phyloP scores from a whole-genome alignment of 2,329 filamentous ascomycete species.

The Geosmithia flava region DNA sequence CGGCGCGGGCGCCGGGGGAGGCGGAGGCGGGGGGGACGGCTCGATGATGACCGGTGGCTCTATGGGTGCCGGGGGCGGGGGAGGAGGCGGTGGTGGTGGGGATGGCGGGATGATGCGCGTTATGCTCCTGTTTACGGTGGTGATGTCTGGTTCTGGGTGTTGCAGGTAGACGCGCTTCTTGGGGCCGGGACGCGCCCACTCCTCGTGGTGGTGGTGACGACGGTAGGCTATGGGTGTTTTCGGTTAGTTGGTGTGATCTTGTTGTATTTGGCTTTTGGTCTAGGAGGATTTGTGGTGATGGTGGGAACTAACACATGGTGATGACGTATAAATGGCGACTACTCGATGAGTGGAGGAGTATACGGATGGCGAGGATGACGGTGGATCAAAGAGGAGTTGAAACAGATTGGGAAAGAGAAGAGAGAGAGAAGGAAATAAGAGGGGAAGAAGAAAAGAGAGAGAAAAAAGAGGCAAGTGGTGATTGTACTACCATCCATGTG shows the following conservation, averaged over 20 bases:
- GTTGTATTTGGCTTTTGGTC: no score
- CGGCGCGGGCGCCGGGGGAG: conserved; percentile 9
- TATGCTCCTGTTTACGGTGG: conserved; percentile 20
- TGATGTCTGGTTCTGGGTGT: conserved; percentile 24
- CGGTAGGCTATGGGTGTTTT: not conserved
- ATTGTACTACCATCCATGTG: not conserved
- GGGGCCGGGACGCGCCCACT: conserved; percentile 2
- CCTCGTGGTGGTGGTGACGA: not conserved
- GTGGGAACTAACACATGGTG: no score
- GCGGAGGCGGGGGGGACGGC: conserved; percentile 7
- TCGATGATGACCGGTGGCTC: conserved; percentile 9
- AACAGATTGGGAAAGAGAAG: not conserved
- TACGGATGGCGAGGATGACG: no score
- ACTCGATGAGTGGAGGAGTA: no score
- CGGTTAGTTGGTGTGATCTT: no score
- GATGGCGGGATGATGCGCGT: conserved; percentile 24
- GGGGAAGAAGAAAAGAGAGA: not conserved
- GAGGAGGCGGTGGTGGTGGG: conserved; percentile 12
- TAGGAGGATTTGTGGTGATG: no score
- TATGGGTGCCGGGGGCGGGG: conserved; percentile 5
- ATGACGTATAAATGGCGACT: no score
- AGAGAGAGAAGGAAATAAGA: no score
- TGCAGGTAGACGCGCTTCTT: conserved; percentile 31
- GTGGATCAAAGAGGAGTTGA: not conserved
- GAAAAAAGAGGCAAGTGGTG: not conserved